A percentile compares a stretch with the other conserved stretches of the same genome.
Conservation (phyloP, 257 asterid genomes). For the Lantana camara region DNA sequence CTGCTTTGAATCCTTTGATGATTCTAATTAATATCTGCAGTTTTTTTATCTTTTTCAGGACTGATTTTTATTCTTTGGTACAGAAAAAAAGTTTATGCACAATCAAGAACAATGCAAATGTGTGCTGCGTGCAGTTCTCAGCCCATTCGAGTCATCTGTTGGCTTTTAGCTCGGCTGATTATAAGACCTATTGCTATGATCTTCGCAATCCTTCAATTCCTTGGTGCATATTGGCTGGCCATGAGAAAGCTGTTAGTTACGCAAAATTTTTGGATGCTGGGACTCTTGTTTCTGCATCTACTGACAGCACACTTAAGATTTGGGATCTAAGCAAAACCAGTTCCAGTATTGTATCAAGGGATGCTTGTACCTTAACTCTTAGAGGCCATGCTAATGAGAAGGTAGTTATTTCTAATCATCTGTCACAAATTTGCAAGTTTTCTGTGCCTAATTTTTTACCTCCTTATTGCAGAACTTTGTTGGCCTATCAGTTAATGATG, state of each 20-base stretch:
- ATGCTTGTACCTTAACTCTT: slow-evolving; percentile 80
- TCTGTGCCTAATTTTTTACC: slow-evolving; percentile 28
- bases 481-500: slow-evolving; percentile 87
- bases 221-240: slow-evolving; percentile 92
- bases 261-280: slow-evolving; percentile 77
- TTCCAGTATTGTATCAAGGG: slow-evolving; percentile 59
- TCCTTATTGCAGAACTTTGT: slow-evolving; percentile 82
- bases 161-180: slow-evolving; percentile 90
- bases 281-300: slow-evolving; percentile 87
- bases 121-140: slow-evolving; percentile 92
- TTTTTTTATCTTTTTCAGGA: not conserved
- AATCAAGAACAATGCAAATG: slow-evolving; percentile 82
- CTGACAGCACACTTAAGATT: slow-evolving; percentile 87
- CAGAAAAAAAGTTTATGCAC: slow-evolving; percentile 92
- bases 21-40: too few relatives aligned
- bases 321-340: slow-evolving; percentile 91
- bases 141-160: slow-evolving; percentile 63
- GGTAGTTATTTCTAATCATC: slow-evolving; percentile 44
- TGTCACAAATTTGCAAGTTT: not conserved
- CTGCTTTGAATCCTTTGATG: too few relatives aligned
- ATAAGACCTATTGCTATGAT: slow-evolving; percentile 86
- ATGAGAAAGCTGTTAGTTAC: slow-evolving; percentile 86
- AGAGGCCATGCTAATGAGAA: slow-evolving; percentile 93
- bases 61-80: slow-evolving; percentile 40
- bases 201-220: slow-evolving; percentile 77